Evolutionary conservation across 2,329 filamentous ascomycete genomes (phyloP), one percentile per base, ranked within the genome.

Genomic region (Pseudonectria buxi): DNA sequence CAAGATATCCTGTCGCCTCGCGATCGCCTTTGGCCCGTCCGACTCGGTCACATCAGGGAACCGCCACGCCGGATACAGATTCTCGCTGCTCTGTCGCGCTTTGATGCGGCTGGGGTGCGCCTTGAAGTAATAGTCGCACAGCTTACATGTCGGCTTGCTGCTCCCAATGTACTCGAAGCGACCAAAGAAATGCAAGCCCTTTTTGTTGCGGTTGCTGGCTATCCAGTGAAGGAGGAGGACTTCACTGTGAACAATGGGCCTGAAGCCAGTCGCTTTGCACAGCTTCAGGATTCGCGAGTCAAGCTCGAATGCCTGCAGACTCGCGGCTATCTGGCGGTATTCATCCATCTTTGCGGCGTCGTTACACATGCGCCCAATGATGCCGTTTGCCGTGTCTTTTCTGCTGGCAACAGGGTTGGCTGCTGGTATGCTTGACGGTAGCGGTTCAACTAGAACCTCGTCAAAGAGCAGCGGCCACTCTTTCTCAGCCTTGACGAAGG

Each of bases 71-170:
- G 33, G n/a, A 27, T 68, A 68, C 1, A 68, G 30, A 5, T 68
- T 68, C 0, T 49, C 40, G 28, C 65, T 63, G 0, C 54, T 44
- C 3, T 47, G 24, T 1, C 64, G 52, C 2, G 58, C 53, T 3
- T 44, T 32, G 3, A 64, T 49, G 0, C 47, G 39, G 3, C 47
- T 38, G 0, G 45, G 43, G 24, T 57, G 52, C 0, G 44, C 43
- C 2, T 35, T 32, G n/a, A 67, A 62, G 32, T 63, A 68, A 31
- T 58, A 56, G 4, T 46, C 27, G 16, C 64, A 68, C 1, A 68
- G 51, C 1, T 54, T 50, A 24, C 64, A 68, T 0, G 62, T 58
- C 0, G 62, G 62, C 41, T 68, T 68, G 45, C 62, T 64, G 18
- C 48, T 51, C 1, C 62, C 64, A n/a, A 68, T 62, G 35, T 65